Base-by-base conservation (phyloP, 148 eudicot genomes). In the Fagopyrum tataricum region DNA sequence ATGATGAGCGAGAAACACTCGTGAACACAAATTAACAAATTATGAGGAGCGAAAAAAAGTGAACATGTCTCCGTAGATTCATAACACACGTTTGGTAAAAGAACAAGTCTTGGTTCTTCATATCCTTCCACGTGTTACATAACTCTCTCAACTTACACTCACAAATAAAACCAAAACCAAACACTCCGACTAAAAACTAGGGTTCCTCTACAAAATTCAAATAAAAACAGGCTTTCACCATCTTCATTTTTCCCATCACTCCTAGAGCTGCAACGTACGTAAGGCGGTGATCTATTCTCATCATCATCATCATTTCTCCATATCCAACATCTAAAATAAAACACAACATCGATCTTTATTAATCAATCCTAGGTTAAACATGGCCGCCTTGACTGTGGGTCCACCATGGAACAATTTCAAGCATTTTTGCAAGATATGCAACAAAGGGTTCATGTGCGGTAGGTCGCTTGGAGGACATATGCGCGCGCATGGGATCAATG, bases 391-490 rank as follows among this genome's bases (percentile, higher is more conserved):
- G 42, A 71, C 78, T 55, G 83, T 73, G 7, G 91, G 89, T 56
- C 85, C 87, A 67, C 82, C 86, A 55, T 69, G 87, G 44, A 85
- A 78, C 58, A 64, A 39, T 26, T 94, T 81, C 68, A 94, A 91
- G 79, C 87, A 94, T 43, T 88, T 91, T 85, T 94, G 98, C 76
- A 85, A 87, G 53, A 83, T 91, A 7, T 94, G 98, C 77, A 89
- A 86, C 76, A 94, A 88, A 69, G 98, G 98, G 2, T 94, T 94
- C 61, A 75, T 89, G 82, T 94, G 98, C 48, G 98, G 98, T 23
- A 79, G 96, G 75, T 97, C 98, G 59, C 82, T 94, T 10, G 98
- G 98, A 58, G 98, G 98, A 20, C 97, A 89, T 74, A 94, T 94
- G 98, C 84, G 98, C 66, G 97, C 98, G 56, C 98, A 91, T 44